phyloP scores from a whole-genome alignment of 805 yeast species.

The Myxozyma nipponensis region DNA sequence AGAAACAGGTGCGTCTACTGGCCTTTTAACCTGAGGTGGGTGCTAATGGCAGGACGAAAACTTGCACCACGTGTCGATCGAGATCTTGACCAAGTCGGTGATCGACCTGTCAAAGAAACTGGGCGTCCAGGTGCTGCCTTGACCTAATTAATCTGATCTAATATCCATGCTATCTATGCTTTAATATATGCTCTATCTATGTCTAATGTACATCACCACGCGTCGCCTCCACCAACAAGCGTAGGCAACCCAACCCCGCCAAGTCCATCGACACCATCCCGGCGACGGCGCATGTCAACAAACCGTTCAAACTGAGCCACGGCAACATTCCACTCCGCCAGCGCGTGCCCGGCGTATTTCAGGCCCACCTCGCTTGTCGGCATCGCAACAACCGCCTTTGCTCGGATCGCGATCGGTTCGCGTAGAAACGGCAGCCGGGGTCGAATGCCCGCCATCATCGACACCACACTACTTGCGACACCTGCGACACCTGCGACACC shows the following conservation, averaged over 20 bases:
- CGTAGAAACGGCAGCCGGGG: neutral
- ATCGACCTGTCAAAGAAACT: neutral
- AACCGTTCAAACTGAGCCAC: constrained; percentile 40
- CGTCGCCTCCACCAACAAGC: constrained; percentile 36
- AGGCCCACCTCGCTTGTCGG: neutral
- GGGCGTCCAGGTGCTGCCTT: neutral
- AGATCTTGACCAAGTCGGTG: neutral
- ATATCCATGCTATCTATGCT: neutral
- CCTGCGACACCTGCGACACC: too few species aligned
- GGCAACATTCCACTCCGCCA: constrained; percentile 40
- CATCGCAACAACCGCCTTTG: too few species aligned
- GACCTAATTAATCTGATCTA: neutral
- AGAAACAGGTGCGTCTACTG: constrained; percentile 47
- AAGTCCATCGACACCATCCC: constrained; percentile 30
- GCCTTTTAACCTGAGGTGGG: neutral
- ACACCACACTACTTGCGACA: neutral
- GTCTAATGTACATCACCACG: too few species aligned
- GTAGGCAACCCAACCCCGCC: constrained; percentile 38
- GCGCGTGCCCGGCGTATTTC: constrained; percentile 41
- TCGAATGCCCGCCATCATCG: neutral
- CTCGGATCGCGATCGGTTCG: too few species aligned
- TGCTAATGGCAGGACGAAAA: neutral
- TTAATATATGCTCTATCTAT: neutral
- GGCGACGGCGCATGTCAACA: constrained; percentile 31
- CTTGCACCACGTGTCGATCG: neutral